Evolutionary conservation across 805 yeast species (phyloP), one percentile per base, ranked within the genome.

Genomic region (Cyberlindnera mrakii): DNA sequence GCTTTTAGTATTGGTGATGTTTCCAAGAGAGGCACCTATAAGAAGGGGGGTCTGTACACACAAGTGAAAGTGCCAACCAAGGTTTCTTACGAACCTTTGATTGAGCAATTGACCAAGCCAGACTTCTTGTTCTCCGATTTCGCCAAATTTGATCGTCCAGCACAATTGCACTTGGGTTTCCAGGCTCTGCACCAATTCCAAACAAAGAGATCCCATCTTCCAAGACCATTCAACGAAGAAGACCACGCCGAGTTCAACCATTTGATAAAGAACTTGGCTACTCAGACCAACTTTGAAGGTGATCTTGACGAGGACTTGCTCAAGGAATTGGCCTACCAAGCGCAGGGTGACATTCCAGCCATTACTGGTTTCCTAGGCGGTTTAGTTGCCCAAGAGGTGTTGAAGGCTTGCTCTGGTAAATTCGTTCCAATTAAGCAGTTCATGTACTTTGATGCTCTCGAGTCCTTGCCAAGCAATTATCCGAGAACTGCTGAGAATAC

Each of bases 331-430:
- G 68, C 96, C 0, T 85, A 71, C 64, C 96, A 91, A 62, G 83
- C 97, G 2, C 74, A 81, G 41, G 99, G 99, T 66, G 96, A 91
- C 56, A 65, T 91, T 38, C 96, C 96, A 17, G 96, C 91, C 31
- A 67, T 88, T 60, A 81, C 79, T 51, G 97, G 97, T 2, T 83
- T 90, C 48, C 77, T 80, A 57, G 99, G 99, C 63, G 98, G 98
- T 30, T 70, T 91, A 42, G 83, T 87, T 37, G 99, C 99, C 3
- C 99, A 93, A 66, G 99, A 93, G 67, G 96, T 87, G 17, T 74
- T 93, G 60, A 93, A 93, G 68, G 95, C 95, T 35, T 85, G 90
- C 54, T 86, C 97, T 10, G 96, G 97, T 40, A 93, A 93, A 67
- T 93, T 90, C 58, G 78, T 82, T n/a, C 99, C 99, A 8, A 70